Base-by-base conservation (phyloP, 257 asterid genomes). In the Ligustrum vulgare region DNA sequence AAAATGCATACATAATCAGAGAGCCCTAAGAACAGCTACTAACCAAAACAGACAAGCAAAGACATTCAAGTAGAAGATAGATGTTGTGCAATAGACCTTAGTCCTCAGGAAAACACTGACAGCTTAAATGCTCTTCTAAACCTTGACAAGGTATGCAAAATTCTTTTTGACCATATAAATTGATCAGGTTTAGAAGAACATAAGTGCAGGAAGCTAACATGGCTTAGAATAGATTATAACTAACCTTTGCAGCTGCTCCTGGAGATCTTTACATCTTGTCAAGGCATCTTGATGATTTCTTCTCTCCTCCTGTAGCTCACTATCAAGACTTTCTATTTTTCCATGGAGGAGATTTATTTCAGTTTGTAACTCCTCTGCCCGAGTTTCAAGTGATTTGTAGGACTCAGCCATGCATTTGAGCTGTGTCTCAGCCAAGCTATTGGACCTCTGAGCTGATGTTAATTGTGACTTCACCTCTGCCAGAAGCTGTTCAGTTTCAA, bases 361-460 rank as follows among this genome's bases (percentile, higher is more conserved):
- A 76, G 80, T 80, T 80, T 92, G 92, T 45, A 92, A 83, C 68
- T 89, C 92, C 75, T 85, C 96, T 15, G 97, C 87, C 25, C 96
- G 90, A 32, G 86, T 74, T 83, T 92, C 99, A 77, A 92, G 98
- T 32, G 90, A 80, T 41, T 83, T 91, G 86, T 94, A 94, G 3
- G 99, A 94, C 79, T 92, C 98, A 5, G 96, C 96, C 99, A 94
- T 94, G 85, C 99, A 94, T 79, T 91, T 94, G 74, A 94, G 96
- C 87, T 94, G 99, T 37, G 96, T 94, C 85, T 91, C 99, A 68
- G 97, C 89, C 86, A 94, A 87, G 83, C 96, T 82, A 81, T 92
- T 91, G 74, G 87, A 82, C 83, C 84, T 92, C 76, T 89, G 91
- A 72, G 96, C 93, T 36, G 93, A 89, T 64, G 86, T 74, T 77